A percentile compares a stretch with the other conserved stretches of the same genome.
Evolutionary conservation across 73 alveolate genomes (phyloP).

Genomic region (Paramecium sonneborni): DNA sequence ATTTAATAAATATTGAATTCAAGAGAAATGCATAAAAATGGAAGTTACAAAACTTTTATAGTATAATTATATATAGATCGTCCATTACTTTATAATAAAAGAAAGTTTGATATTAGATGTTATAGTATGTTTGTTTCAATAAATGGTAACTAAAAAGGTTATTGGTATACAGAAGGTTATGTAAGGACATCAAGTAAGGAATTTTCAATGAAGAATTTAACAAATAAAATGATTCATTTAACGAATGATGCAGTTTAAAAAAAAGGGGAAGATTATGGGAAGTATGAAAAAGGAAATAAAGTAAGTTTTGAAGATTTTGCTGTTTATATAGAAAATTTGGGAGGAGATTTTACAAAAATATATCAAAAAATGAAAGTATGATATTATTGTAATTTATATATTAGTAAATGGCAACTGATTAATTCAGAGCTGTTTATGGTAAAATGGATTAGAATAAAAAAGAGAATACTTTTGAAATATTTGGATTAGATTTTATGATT

Average conservation of each 20-base stretch:
- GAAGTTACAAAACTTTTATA: conserved; percentile 79
- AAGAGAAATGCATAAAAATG: conserved; percentile 67
- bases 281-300: conserved; percentile 90
- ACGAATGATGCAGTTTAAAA: conserved; percentile 97
- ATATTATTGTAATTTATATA: neutral
- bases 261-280: conserved; percentile 92
- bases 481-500: conserved; percentile 87
- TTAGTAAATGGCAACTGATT: conserved; percentile 75
- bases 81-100: conserved; percentile 91
- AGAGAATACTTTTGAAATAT: conserved; percentile 79
- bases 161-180: conserved; percentile 97
- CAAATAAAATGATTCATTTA: conserved; percentile 89
- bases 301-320: conserved; percentile 83
- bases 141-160: conserved; percentile 89
- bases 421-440: conserved; percentile 75
- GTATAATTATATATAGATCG: conserved; percentile 94
- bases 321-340: conserved; percentile 75
- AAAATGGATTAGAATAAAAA: conserved; percentile 77
- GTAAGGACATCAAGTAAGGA: conserved; percentile 91
- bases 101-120: conserved; percentile 97
- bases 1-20: conserved; percentile 63
- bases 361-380: conserved; percentile 78
- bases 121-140: conserved; percentile 80
- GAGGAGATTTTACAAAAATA: conserved; percentile 73
- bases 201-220: conserved; percentile 85